Evolutionary conservation across 1,284 basidiomycete genomes (phyloP).

Genomic region (Abortiporus biennis): DNA sequence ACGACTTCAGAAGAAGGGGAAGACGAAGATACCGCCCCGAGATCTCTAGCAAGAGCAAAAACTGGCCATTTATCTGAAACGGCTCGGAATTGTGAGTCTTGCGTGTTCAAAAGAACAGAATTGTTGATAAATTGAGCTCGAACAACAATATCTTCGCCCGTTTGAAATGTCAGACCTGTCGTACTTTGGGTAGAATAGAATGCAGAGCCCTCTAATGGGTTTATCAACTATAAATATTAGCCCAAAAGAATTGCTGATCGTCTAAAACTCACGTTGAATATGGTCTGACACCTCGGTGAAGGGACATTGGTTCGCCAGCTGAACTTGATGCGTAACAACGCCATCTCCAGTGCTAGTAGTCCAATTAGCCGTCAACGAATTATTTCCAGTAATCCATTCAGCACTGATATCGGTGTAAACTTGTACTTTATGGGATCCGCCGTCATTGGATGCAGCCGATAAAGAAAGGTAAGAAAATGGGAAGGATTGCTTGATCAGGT

Average conservation of each 20-base stretch:
- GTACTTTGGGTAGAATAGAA: constrained; percentile 49
- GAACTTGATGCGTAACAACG: constrained; percentile 53
- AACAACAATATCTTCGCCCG: constrained; percentile 47
- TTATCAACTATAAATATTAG: neutral
- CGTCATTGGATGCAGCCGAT: constrained; percentile 48
- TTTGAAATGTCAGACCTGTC: constrained; percentile 49
- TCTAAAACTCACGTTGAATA: constrained; percentile 43
- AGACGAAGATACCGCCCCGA: constrained; percentile 35
- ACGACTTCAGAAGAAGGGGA: constrained; percentile 33
- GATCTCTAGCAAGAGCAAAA: constrained; percentile 53
- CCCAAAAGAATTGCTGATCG: neutral
- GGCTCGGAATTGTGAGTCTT: constrained; percentile 55
- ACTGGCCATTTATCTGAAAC: constrained; percentile 60
- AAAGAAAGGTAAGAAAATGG: constrained; percentile 58
- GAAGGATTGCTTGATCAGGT: constrained; percentile 52
- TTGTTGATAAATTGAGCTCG: constrained; percentile 53
- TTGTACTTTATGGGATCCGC: constrained; percentile 45
- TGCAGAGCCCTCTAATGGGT: constrained; percentile 58
- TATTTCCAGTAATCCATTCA: constrained; percentile 62
- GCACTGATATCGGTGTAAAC: constrained; percentile 64
- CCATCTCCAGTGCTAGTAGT: constrained; percentile 32
- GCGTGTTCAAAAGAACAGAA: constrained; percentile 44
- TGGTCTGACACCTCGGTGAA: constrained; percentile 52
- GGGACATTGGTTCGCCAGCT: constrained; percentile 38
- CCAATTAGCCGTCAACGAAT: constrained; percentile 48